A percentile compares a stretch with the other conserved stretches of the same genome.
These are phyloP conservation scores for Suhomyces faveliae DNA, from an alignment of 805 yeast genomes.

Conservation along the genomic window DNA sequence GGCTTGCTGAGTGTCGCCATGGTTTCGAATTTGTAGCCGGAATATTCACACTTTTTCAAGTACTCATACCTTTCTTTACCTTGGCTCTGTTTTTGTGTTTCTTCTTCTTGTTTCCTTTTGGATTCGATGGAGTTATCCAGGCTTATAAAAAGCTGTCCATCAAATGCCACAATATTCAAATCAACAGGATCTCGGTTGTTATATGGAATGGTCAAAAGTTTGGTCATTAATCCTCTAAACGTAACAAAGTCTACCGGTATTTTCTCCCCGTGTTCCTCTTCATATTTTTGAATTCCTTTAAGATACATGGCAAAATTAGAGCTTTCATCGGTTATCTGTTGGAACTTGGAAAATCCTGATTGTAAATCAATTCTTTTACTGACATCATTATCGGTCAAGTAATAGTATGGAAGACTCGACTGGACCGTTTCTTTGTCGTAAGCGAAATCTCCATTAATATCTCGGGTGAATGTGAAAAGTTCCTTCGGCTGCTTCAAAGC, in stretches of 20 bases:
- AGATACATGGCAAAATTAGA: constrained; percentile 60
- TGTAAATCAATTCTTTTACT: constrained; percentile 59
- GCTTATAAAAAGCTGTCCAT: constrained; percentile 70
- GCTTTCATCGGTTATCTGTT: constrained; percentile 52
- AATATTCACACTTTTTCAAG: constrained; percentile 46
- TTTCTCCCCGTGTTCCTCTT: constrained; percentile 43
- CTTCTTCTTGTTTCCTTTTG: constrained; percentile 23
- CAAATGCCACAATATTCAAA: constrained; percentile 65
- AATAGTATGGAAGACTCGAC: constrained; percentile 62
- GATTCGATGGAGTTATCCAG: constrained; percentile 43
- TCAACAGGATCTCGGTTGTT: constrained; percentile 56
- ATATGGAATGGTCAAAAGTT: constrained; percentile 67
- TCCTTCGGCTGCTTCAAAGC: constrained; percentile 86
- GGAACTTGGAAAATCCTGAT: constrained; percentile 62
- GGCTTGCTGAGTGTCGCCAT: constrained; percentile 74
- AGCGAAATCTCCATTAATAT: constrained; percentile 45
- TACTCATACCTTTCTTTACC: constrained; percentile 26
- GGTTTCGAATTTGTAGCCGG: constrained; percentile 86
- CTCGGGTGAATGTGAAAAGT: constrained; percentile 63
- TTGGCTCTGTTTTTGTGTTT: constrained; percentile 16
- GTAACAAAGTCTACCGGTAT: constrained; percentile 68
- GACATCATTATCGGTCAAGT: constrained; percentile 72
- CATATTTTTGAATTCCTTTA: constrained; percentile 53
- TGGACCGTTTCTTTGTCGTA: constrained; percentile 44
- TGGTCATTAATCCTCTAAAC: constrained; percentile 82